phyloP scores from a whole-genome alignment of 257 asterid genomes.

The Galeopsis tetrahit region DNA sequence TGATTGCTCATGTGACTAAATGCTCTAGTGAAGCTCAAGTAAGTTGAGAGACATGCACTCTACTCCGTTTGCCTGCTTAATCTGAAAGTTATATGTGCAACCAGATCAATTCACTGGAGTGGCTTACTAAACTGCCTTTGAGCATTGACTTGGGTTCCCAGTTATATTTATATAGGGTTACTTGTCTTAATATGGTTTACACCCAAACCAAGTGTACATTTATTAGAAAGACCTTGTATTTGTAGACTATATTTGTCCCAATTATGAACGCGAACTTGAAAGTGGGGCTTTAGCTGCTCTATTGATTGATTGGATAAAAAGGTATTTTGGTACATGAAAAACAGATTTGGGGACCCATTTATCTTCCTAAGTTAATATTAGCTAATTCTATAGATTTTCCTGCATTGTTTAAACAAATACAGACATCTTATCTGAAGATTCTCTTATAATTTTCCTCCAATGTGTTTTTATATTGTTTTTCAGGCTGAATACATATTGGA shows the following conservation, averaged over 20 bases:
- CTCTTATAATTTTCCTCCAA: constrained; percentile 1
- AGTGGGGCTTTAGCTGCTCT: background rate
- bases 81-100: too few species aligned
- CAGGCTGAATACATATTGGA: constrained; percentile 95
- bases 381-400: background rate
- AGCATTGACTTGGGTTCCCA: background rate
- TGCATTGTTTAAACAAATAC: background rate
- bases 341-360: background rate
- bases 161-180: background rate
- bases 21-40: constrained; percentile 86
- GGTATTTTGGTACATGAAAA: background rate
- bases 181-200: background rate
- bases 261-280: background rate
- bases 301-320: background rate
- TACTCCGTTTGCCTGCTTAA: constrained; percentile 25
- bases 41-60: constrained; percentile 44
- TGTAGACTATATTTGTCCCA: background rate
- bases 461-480: constrained; percentile 31
- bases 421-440: constrained; percentile 17
- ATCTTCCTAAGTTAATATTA: background rate
- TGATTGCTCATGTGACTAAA: constrained; percentile 90
- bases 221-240: background rate
- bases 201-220: constrained; percentile 5
- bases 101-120: too few species aligned
- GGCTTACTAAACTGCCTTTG: too few species aligned